Base-by-base conservation (phyloP, 1,139 yeast genomes). In the Geotrichum cucujoidarum region DNA sequence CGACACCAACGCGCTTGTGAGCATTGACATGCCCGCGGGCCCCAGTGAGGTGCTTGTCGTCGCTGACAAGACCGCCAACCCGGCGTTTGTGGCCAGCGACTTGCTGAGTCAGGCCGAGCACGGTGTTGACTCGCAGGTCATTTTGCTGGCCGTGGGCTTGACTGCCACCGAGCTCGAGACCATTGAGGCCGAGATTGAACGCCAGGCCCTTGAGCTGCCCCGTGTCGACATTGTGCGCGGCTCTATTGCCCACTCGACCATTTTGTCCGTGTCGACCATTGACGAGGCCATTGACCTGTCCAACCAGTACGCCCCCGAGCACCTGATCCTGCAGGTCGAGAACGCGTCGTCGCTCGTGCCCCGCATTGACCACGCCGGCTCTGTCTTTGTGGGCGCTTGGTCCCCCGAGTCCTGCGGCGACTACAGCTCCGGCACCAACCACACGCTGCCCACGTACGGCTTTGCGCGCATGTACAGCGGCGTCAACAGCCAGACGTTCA, bases 1-100 rank as follows among this genome's bases (percentile, higher is more conserved):
- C 64, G 98, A 92, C 63, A 87, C 97, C 2, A 85, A 83, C 58
- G 97, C 98, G 2, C 73, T 89, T 58, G 94, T 96, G 63, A 85
- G 95, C 30, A 94, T 92, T 59, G 99, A 92, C 67, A 90, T 92
- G 97, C 99, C 99, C 42, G 99, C 99, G 21, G 99, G 99, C 4
- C 99, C 99, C 24, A 85, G 95, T 47, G 99, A 92, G 69, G 99
- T 92, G 14, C 75, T 92, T 55, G 97, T 92, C 16, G 75, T 92
- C 59, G 95, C 97, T 39, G 99, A 92, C 66, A 76, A 74, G 51
- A 64, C 77, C 43, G 88, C 97, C 4, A 95, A 88, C 67, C 90
- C 95, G 14, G 95, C 90, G 60, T 92, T 87, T 68, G 98, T 92
- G 32, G 98, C 97, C 20, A 80, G 92, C 58, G 99, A 92, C 65